Conservation (phyloP, 2,329 filamentous ascomycete genomes). For the Aureobasidium uvarum region DNA sequence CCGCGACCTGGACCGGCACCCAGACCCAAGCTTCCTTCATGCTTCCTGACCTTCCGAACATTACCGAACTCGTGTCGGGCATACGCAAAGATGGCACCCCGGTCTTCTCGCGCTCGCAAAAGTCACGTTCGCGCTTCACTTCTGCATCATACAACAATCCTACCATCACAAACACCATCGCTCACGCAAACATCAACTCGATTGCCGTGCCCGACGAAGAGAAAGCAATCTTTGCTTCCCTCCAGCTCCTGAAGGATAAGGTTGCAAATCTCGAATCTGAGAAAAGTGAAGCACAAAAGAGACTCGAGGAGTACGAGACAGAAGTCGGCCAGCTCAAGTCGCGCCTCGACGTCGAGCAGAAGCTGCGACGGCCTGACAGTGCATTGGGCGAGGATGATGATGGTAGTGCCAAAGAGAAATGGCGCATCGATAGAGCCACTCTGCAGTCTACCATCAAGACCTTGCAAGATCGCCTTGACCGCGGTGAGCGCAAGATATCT, state of each 20-base stretch:
- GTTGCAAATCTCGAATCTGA: constrained; percentile 57
- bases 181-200: constrained; percentile 52
- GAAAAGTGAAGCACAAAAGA: constrained; percentile 55
- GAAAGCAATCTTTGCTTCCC: constrained; percentile 60
- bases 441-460: constrained; percentile 60
- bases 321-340: constrained; percentile 54
- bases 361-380: constrained; percentile 47
- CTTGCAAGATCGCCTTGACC: constrained; percentile 61
- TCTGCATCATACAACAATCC: constrained; percentile 42
- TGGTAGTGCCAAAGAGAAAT: constrained; percentile 40
- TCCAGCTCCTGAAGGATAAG: constrained; percentile 59
- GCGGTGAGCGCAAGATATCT: constrained; percentile 61
- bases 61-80: constrained; percentile 61
- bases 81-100: constrained; percentile 58
- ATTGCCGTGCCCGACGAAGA: constrained; percentile 61
- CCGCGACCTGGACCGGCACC: constrained; percentile 45
- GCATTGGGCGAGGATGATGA: constrained; percentile 52
- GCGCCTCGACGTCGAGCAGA: constrained; percentile 46
- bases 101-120: constrained; percentile 53
- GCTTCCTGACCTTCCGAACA: constrained; percentile 59
- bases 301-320: constrained; percentile 59
- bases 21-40: constrained; percentile 59
- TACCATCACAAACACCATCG: constrained; percentile 34
- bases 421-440: constrained; percentile 50
- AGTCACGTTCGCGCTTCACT: constrained; percentile 55